These are phyloP conservation scores for Colletotrichum melonis DNA, from an alignment of 2,329 filamentous ascomycete species.

Conservation along the genomic window DNA sequence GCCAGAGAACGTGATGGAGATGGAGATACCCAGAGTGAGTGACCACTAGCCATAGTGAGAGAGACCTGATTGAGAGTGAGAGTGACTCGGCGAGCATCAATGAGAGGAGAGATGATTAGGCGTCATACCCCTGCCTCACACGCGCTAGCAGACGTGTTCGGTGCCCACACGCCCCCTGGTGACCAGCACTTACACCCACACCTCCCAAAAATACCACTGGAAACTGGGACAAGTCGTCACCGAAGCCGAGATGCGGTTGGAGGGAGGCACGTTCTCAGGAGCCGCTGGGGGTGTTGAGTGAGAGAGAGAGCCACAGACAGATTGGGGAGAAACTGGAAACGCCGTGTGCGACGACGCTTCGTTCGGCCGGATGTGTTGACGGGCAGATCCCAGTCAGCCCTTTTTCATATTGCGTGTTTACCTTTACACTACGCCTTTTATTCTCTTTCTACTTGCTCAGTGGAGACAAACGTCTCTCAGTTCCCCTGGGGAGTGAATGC, in stretches of 20 bases:
- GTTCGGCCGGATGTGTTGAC: not conserved
- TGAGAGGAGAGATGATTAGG: conserved; percentile 8
- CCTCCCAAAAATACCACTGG: conserved; percentile 19
- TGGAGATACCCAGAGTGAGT: not conserved
- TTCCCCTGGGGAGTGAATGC: not conserved
- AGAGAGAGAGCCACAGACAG: not conserved
- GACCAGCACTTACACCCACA: not conserved
- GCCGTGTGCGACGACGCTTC: conserved; percentile 18
- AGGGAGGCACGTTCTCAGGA: not conserved
- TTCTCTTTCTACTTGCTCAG: not conserved
- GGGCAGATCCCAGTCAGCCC: conserved; percentile 13
- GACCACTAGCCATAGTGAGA: not conserved
- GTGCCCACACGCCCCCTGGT: conserved; percentile 23
- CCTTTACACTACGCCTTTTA: not conserved
- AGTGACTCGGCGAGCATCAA: not conserved
- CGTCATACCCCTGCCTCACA: conserved; percentile 2
- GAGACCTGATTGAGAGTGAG: not conserved
- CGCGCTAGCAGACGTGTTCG: conserved; percentile 32
- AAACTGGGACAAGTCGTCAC: conserved; percentile 14
- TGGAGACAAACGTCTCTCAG: not conserved
- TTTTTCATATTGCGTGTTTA: not conserved
- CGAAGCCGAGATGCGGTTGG: conserved; percentile 7
- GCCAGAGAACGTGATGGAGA: not conserved
- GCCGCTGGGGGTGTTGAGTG: no score
- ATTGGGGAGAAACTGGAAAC: conserved; percentile 15